Evolutionary conservation across 2,329 filamentous ascomycete species (phyloP), one percentile per base, ranked within the genome.

Genomic region (Fusarium sp.): DNA sequence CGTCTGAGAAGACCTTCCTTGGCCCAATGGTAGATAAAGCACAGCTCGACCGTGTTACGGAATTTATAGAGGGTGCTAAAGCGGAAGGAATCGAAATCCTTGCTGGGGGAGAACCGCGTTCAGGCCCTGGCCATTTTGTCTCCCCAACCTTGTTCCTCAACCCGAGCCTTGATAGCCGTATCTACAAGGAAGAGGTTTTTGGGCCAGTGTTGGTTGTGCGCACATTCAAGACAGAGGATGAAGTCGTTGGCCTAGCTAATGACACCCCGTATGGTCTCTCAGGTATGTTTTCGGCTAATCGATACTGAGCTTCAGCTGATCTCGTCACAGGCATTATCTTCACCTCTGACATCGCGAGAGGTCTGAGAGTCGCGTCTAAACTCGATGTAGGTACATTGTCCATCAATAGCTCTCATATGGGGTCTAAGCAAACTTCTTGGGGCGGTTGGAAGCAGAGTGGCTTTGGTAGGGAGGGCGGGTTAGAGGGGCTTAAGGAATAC

Each of bases 401-500:
- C 27, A 30, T 30, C 27, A 30, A 30, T 30, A 30, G 27, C 27
- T 30, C 27, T 7, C 27, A 30, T 30, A 9, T 30, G 27, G 8
- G 7, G 27, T 30, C 27, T 30, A 30, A 30, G 27, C 27, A 30
- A 30, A 30, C 27, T 15, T 35, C 68, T 4, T 73, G 56, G 45
- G 65, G 62, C 6, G 71, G 71, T 15, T 65, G 38, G 43, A 70
- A 71, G 62, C 56, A 71, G 50, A 70, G 67, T 22, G 71, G 70
- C 5, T 61, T 57, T 25, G 70, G 70, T 2, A 32, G 63, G 1
- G 71, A 70, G 52, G 56, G 68, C 9, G 71, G 71, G 1, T 33
- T 65, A 15, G 67, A 68, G 22, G 32, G 38, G 2, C 30, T 70
- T 22, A 69, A 67, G 32, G 70, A 63, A 30, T 72, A 60, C 22